Base-by-base conservation (phyloP, 768 basidiomycete genomes). In the Tylopilus rubrobrunneus region DNA sequence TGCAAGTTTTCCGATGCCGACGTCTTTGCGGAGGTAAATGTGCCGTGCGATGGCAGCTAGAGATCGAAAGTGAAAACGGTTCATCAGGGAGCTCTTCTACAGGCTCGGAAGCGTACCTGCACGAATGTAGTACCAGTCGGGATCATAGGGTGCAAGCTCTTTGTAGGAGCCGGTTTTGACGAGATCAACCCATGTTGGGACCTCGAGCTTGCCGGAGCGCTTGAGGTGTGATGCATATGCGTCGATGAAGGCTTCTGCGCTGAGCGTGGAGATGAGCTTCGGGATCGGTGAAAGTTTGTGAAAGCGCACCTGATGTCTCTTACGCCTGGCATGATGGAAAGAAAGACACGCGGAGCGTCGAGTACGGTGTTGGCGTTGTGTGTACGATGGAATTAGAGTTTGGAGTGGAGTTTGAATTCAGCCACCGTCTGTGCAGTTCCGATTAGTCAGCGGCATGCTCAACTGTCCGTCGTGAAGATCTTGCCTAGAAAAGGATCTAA, bases 51-150 rank as follows among this genome's bases (percentile, higher is more conserved):
- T 77, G 60, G 95, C 92, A 71, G 95, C 95, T 97, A 66, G 33
- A 31, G 23, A 46, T 52, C 15, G 19, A 11, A 12, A 12, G 12
- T 10, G 33, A 15, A 11, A 28, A 4, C 1, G 17, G n/a, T 11
- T 56, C 45, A 56, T 47, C 25, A 10, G 43, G 17, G 5, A 7
- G 34, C 1, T 31, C 17, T 23, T 45, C 10, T 23, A 3, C 6
- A 25, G 19, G 37, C 12, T 39, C 0, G 21, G 31, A 41, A 25
- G 82, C 85, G 71, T 68, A 97, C 95, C 95, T 76, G 96, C 91
- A 67, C 97, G 92, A 72, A 96, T 81, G 77, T 98, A 99, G 83
- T 86, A 99, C 97, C 97, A 99, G 75, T 99, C 97, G 41, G 92
- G 90, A 76, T 98, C 93, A 77, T 98, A 98, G 51, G 97, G 97